These are phyloP conservation scores for Saururus chinensis DNA, from an alignment of 164 flowering plant genomes.

Conservation along the genomic window DNA sequence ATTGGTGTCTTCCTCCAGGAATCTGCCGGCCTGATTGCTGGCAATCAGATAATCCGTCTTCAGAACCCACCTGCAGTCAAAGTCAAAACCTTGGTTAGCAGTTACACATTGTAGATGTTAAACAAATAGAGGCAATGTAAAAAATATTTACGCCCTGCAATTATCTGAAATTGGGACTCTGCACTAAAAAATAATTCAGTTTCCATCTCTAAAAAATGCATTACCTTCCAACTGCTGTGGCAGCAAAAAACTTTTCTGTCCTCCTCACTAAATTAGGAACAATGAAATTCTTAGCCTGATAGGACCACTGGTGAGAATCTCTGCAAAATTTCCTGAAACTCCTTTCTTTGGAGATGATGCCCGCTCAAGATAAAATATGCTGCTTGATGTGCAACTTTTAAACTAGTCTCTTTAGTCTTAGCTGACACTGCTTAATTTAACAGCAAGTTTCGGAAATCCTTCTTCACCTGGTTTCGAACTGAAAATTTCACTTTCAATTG, in stretches of 20 bases:
- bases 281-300: slow-evolving; percentile 89
- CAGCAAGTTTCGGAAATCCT: slow-evolving; percentile 11
- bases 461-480: slow-evolving; percentile 10
- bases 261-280: slow-evolving; percentile 70
- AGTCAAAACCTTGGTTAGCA: neutral
- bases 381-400: slow-evolving; percentile 23
- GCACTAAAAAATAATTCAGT: too few relatives aligned
- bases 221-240: slow-evolving; percentile 96
- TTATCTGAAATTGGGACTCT: too few relatives aligned
- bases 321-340: slow-evolving; percentile 76
- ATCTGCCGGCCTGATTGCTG: slow-evolving; percentile 57
- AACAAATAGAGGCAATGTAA: too few relatives aligned
- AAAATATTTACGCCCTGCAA: too few relatives aligned
- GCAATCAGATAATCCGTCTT: slow-evolving; percentile 76
- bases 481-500: slow-evolving; percentile 13
- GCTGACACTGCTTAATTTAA: slow-evolving; percentile 16
- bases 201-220: neutral
- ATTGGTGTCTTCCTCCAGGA: slow-evolving; percentile 71
- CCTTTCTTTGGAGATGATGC: slow-evolving; percentile 71
- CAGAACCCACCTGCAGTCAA: slow-evolving; percentile 77
- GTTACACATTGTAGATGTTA: neutral
- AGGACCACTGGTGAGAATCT: slow-evolving; percentile 95
- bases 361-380: slow-evolving; percentile 74
- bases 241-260: slow-evolving; percentile 96
- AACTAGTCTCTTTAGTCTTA: slow-evolving; percentile 7